Evolutionary conservation across 495 filamentous ascomycete species (phyloP).

Genomic region (Trichoderma virens): DNA sequence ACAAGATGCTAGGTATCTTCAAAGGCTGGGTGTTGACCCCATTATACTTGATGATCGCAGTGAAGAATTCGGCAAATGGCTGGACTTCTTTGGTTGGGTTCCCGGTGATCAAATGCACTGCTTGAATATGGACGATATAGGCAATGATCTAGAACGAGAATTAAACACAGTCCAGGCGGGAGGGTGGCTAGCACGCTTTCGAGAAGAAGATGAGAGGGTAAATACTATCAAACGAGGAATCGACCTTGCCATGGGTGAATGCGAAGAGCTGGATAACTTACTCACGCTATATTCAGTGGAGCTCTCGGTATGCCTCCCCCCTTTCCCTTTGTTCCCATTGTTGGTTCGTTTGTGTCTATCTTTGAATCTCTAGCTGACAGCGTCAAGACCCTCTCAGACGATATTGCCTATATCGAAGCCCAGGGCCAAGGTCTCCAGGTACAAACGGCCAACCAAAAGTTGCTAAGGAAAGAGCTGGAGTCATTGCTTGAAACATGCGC

Average conservation of each 20-base stretch:
- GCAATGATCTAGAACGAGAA: slow-evolving; percentile 76
- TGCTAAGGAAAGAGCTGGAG: slow-evolving; percentile 80
- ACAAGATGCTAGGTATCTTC: slow-evolving; percentile 71
- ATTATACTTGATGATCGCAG: slow-evolving; percentile 59
- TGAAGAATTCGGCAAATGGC: slow-evolving; percentile 58
- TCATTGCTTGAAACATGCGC: slow-evolving; percentile 77
- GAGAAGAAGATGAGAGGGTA: slow-evolving; percentile 83
- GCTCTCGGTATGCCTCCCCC: slow-evolving; percentile 58
- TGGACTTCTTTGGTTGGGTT: slow-evolving; percentile 88
- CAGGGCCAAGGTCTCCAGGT: slow-evolving; percentile 95
- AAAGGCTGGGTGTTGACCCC: slow-evolving; percentile 65
- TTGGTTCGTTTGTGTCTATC: no score
- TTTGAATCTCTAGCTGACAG: slow-evolving; percentile 31
- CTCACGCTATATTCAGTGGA: slow-evolving; percentile 92
- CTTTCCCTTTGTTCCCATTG: no score
- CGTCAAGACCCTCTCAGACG: slow-evolving; percentile 79
- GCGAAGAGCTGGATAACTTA: slow-evolving; percentile 89
- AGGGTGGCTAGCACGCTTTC: slow-evolving; percentile 81
- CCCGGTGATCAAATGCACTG: slow-evolving; percentile 58
- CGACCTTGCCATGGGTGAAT: slow-evolving; percentile 83
- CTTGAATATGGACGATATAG: slow-evolving; percentile 72
- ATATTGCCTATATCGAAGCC: slow-evolving; percentile 94
- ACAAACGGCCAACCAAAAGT: slow-evolving; percentile 93
- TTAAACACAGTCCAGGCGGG: slow-evolving; percentile 84
- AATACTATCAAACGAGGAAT: slow-evolving; percentile 75